phyloP scores from a whole-genome alignment of 208 protist genomes.

The Trypanosoma rangeli region DNA sequence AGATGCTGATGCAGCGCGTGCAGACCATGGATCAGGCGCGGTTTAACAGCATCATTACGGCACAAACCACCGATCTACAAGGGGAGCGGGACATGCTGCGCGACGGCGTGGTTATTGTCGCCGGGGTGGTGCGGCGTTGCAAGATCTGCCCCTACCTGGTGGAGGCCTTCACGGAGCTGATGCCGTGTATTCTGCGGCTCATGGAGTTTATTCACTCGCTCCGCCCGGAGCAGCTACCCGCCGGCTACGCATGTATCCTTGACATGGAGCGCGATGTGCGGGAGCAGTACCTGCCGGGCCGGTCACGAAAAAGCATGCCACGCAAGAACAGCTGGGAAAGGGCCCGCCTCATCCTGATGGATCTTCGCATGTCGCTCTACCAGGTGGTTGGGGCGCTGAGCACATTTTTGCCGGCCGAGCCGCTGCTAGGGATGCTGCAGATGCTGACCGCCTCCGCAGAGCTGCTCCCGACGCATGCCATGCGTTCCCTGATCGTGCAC shows the following conservation, averaged over 20 bases:
- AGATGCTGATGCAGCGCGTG: slow-evolving; percentile 34
- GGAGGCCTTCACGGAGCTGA: slow-evolving; percentile 39
- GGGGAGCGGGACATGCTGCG: slow-evolving; percentile 41
- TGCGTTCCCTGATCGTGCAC: slow-evolving; percentile 47
- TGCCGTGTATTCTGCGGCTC: slow-evolving; percentile 38
- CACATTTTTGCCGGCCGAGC: slow-evolving; percentile 44
- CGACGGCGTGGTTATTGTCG: slow-evolving; percentile 46
- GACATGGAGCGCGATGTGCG: slow-evolving; percentile 36
- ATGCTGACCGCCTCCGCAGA: slow-evolving; percentile 18
- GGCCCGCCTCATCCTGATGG: slow-evolving; percentile 41
- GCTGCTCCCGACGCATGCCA: slow-evolving; percentile 37
- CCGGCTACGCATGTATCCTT: slow-evolving; percentile 38
- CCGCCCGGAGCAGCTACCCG: slow-evolving; percentile 40
- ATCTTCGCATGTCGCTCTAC: slow-evolving; percentile 63
- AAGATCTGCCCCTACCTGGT: slow-evolving; percentile 48
- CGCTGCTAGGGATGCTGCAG: slow-evolving; percentile 43
- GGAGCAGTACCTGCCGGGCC: slow-evolving; percentile 51
- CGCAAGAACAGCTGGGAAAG: slow-evolving; percentile 18
- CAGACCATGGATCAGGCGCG: slow-evolving; percentile 31
- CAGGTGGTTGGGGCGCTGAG: slow-evolving; percentile 62
- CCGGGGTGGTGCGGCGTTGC: slow-evolving; percentile 65
- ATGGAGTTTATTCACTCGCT: slow-evolving; percentile 57
- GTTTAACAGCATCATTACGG: slow-evolving; percentile 68
- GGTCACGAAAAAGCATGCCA: slow-evolving; percentile 33
- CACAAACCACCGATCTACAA: slow-evolving; percentile 11